These are phyloP conservation scores for Solanum tarapatanum DNA, from an alignment of 257 asterid species.

Conservation along the genomic window DNA sequence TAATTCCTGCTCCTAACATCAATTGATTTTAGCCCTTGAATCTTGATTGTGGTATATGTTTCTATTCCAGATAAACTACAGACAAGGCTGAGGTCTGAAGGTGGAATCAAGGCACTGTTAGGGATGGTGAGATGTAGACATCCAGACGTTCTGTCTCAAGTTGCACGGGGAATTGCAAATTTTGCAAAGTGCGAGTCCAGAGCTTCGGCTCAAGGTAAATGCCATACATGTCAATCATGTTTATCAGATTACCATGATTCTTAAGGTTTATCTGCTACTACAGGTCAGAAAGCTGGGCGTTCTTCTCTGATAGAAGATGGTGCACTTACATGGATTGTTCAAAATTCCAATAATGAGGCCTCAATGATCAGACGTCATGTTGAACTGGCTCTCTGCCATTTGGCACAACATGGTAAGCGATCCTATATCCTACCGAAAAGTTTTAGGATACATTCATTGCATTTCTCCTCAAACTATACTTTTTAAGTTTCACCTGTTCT, in stretches of 20 bases:
- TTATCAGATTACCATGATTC: not conserved
- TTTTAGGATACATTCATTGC: not conserved
- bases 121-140: slow-evolving; percentile 98
- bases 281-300: slow-evolving; percentile 67
- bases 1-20: not conserved
- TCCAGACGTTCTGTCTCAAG: slow-evolving; percentile 93
- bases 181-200: slow-evolving; percentile 96
- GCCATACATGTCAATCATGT: not conserved
- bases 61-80: slow-evolving; percentile 70
- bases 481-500: not conserved
- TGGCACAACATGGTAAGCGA: slow-evolving; percentile 87
- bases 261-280: not conserved
- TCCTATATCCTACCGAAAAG: not conserved
- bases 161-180: slow-evolving; percentile 97
- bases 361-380: slow-evolving; percentile 91
- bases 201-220: slow-evolving; percentile 72
- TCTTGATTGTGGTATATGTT: not conserved
- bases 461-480: not conserved
- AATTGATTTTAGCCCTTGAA: not conserved
- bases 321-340: slow-evolving; percentile 92
- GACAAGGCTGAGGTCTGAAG: slow-evolving; percentile 85
- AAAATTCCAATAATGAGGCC: slow-evolving; percentile 92
- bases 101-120: slow-evolving; percentile 90
- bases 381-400: slow-evolving; percentile 96
- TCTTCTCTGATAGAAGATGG: slow-evolving; percentile 88